Percentiles rank a stretch among this genome's conserved stretches.
Evolutionary conservation across 805 yeast genomes (phyloP).

Genomic region (Candida alai): DNA sequence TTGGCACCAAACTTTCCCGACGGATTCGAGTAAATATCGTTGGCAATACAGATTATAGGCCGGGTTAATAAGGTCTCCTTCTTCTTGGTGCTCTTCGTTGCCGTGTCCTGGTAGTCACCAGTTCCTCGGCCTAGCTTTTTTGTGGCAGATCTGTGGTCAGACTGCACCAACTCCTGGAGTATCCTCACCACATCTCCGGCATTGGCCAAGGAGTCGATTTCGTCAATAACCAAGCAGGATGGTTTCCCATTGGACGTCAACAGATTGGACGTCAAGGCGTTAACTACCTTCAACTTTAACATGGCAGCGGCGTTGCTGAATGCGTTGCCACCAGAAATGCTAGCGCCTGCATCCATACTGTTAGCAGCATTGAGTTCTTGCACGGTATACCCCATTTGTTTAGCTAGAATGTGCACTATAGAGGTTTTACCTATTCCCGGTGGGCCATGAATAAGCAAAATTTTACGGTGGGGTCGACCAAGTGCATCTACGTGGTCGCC

Average conservation of each 20-base stretch:
- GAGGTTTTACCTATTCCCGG: slow-evolving; percentile 94
- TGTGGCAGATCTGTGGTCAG: slow-evolving; percentile 52
- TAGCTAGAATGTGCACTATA: slow-evolving; percentile 78
- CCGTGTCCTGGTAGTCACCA: slow-evolving; percentile 14
- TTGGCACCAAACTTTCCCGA: slow-evolving; percentile 32
- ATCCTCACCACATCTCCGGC: slow-evolving; percentile 35
- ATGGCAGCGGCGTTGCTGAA: slow-evolving; percentile 24
- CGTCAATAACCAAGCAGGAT: slow-evolving; percentile 81
- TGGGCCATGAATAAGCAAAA: slow-evolving; percentile 82
- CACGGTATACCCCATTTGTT: slow-evolving; percentile 74
- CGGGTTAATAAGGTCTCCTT: slow-evolving; percentile 49
- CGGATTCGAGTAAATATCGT: slow-evolving; percentile 64
- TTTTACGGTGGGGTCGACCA: slow-evolving; percentile 45
- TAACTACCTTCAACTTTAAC: slow-evolving; percentile 35
- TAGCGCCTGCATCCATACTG: slow-evolving; percentile 35
- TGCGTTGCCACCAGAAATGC: slow-evolving; percentile 38
- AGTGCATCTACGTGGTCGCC: slow-evolving; percentile 19
- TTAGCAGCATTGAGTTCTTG: slow-evolving; percentile 79
- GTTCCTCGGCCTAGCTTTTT: slow-evolving; percentile 19
- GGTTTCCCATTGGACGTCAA: slow-evolving; percentile 65
- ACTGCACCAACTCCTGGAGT: slow-evolving; percentile 56
- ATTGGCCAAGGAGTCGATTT: slow-evolving; percentile 58
- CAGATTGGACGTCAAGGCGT: slow-evolving; percentile 56
- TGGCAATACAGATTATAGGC: slow-evolving; percentile 91
- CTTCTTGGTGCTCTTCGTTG: slow-evolving; percentile 25